Evolutionary conservation across 768 basidiomycete genomes (phyloP).

Genomic region (Hortiboletus campestris): DNA sequence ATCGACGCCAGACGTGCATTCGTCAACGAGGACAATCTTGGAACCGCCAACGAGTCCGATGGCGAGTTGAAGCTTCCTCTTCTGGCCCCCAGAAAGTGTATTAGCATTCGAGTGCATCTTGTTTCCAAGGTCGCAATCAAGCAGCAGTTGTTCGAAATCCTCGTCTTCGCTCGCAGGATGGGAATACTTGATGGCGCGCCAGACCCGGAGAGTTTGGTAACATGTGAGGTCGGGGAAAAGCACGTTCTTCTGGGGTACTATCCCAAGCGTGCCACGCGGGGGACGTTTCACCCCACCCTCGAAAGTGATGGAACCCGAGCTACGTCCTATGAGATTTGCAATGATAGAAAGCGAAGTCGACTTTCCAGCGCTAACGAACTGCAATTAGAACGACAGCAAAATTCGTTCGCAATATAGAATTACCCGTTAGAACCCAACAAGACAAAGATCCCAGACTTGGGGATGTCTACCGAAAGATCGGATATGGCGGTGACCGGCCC

Average conservation of each 20-base stretch:
- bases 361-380: conserved; percentile 62
- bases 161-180: conserved; percentile 42
- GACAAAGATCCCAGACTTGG: conserved; percentile 73
- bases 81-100: conserved; percentile 77
- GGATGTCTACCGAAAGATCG: conserved; percentile 67
- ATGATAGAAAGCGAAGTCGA: conserved; percentile 70
- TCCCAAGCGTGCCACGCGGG: conserved; percentile 65
- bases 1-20: conserved; percentile 80
- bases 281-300: conserved; percentile 54
- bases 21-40: conserved; percentile 61
- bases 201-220: conserved; percentile 68
- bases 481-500: conserved; percentile 57
- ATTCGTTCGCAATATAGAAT: background rate
- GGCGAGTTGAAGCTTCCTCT: conserved; percentile 80
- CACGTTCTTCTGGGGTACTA: conserved; percentile 84
- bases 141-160: conserved; percentile 61
- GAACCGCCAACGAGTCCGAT: conserved; percentile 78
- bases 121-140: conserved; percentile 69
- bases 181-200: conserved; percentile 68
- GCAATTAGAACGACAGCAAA: background rate
- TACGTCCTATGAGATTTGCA: conserved; percentile 58
- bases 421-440: conserved; percentile 72
- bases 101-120: conserved; percentile 67
- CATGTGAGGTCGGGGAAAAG: conserved; percentile 75
- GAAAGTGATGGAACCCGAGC: conserved; percentile 54